Conservation (phyloP, 2,329 filamentous ascomycete genomes). For the Aspergillus bombycis region DNA sequence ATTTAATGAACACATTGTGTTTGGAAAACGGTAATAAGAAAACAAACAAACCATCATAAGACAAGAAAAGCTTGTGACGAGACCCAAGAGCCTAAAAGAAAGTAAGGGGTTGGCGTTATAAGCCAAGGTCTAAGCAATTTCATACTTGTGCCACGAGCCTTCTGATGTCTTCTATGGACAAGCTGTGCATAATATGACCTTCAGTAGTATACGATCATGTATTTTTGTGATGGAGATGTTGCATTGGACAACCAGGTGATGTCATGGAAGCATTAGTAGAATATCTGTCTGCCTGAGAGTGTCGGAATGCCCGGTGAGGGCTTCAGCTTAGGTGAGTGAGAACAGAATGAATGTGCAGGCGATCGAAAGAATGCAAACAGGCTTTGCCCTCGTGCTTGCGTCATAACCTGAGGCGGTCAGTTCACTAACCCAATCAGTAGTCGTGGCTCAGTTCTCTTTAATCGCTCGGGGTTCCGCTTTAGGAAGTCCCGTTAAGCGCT, state of each 20-base stretch:
- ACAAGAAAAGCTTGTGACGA: background rate
- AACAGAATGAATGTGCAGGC: background rate
- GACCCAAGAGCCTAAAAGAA: background rate
- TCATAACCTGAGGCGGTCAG: slow-evolving; percentile 3
- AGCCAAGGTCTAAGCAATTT: background rate
- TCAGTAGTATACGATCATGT: background rate
- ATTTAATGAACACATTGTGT: background rate
- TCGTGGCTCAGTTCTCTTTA: background rate
- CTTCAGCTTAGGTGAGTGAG: background rate
- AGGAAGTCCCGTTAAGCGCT: slow-evolving; percentile 6
- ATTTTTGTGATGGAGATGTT: background rate
- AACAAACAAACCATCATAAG: background rate
- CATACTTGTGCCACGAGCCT: background rate
- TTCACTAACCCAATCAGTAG: background rate
- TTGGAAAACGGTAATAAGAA: background rate
- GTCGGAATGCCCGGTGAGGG: background rate
- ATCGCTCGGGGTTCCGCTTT: slow-evolving; percentile 5
- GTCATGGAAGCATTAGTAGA: background rate
- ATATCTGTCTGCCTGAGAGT: background rate
- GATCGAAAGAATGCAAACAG: slow-evolving; percentile 10
- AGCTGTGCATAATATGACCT: background rate
- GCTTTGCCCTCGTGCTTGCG: slow-evolving; percentile 8
- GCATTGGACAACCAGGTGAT: slow-evolving; percentile 5
- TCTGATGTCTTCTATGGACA: background rate
- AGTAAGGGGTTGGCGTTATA: background rate